phyloP scores from a whole-genome alignment of 495 filamentous ascomycete species.

The Cudoniella acicularis region DNA sequence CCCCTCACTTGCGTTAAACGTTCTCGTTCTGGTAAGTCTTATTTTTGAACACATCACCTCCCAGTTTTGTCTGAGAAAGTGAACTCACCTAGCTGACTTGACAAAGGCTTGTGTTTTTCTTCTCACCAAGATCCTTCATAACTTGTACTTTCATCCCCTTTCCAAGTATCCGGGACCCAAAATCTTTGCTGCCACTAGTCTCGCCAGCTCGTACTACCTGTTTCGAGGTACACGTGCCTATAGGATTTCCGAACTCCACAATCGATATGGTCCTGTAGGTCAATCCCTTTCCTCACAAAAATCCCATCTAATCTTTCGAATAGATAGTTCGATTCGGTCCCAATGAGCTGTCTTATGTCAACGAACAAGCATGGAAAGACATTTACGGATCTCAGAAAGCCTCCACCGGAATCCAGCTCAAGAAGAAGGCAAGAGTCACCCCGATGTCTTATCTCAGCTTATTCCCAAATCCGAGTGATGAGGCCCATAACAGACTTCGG shows the following conservation, averaged over 20 bases:
- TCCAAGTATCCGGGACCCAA: slow-evolving; percentile 43
- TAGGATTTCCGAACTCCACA: slow-evolving; percentile 22
- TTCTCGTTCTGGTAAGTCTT: too few relatives aligned
- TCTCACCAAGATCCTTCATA: background rate
- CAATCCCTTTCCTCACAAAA: too few relatives aligned
- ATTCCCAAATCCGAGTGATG: background rate
- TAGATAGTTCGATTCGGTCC: slow-evolving; percentile 54
- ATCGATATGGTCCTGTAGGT: slow-evolving; percentile 29
- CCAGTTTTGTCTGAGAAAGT: too few relatives aligned
- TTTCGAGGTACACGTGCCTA: background rate
- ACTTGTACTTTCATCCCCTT: slow-evolving; percentile 39
- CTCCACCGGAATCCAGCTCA: background rate
- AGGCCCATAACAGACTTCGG: slow-evolving; percentile 34
- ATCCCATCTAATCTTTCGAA: too few relatives aligned
- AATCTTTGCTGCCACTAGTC: slow-evolving; percentile 32
- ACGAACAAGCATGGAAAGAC: slow-evolving; percentile 35
- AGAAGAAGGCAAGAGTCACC: too few relatives aligned
- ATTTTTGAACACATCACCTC: too few relatives aligned
- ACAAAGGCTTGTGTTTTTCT: background rate
- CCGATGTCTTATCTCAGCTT: too few relatives aligned
- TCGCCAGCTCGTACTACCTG: background rate
- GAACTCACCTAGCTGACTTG: background rate
- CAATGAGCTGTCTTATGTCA: slow-evolving; percentile 50
- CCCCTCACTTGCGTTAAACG: too few relatives aligned
- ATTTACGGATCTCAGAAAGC: slow-evolving; percentile 1